These are phyloP conservation scores for Fusarium annulatum DNA, from an alignment of 2,329 filamentous ascomycete genomes.

Conservation along the genomic window DNA sequence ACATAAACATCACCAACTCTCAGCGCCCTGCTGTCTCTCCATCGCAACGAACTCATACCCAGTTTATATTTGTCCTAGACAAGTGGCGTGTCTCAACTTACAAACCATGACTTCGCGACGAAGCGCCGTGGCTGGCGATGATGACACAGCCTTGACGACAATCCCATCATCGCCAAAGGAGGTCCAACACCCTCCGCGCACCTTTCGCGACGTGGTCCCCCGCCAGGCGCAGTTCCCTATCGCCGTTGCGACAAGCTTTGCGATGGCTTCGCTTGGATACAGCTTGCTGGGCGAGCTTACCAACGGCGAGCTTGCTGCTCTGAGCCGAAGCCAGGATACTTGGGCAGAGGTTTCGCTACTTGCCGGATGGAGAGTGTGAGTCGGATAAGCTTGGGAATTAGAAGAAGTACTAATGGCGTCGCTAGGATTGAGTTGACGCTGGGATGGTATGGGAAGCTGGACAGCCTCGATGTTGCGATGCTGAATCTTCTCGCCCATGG, in stretches of 20 bases:
- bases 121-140: constrained; percentile 28
- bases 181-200: constrained; percentile 17
- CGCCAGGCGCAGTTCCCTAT: constrained; percentile 62
- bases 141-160: constrained; percentile 32
- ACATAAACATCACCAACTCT: not conserved
- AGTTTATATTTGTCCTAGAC: not conserved
- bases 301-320: constrained; percentile 71
- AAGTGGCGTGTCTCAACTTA: constrained; percentile 13
- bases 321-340: constrained; percentile 72
- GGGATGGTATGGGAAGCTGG: constrained; percentile 79
- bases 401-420: constrained; percentile 6
- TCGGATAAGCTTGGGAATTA: constrained; percentile 32
- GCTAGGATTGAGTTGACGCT: constrained; percentile 74
- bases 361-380: constrained; percentile 66
- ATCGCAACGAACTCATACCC: constrained; percentile 12
- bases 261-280: constrained; percentile 73
- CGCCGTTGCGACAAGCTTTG: constrained; percentile 65
- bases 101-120: constrained; percentile 42
- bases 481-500: constrained; percentile 78
- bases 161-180: constrained; percentile 19
- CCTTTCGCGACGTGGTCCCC: constrained; percentile 52
- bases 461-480: constrained; percentile 75
- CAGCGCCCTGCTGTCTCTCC: not conserved
- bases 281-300: constrained; percentile 69
- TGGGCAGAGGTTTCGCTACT: constrained; percentile 69